Conservation (phyloP, 257 asterid species). For the Solanum medicagineum region DNA sequence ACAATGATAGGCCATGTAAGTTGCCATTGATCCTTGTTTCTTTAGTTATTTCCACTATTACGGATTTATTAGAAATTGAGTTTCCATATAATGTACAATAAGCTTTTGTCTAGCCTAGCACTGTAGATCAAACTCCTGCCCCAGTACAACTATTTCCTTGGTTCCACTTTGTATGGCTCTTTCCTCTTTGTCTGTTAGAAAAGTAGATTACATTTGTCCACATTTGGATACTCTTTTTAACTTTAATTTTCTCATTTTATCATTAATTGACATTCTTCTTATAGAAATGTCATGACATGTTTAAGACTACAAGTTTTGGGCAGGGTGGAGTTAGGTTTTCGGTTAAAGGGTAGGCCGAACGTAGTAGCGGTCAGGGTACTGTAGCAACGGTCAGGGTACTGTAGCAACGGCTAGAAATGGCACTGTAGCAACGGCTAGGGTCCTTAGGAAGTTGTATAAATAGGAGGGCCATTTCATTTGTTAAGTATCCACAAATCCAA, state of each 20-base stretch:
- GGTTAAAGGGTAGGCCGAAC: not conserved
- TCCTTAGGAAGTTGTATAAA: too few species aligned
- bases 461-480: too few species aligned
- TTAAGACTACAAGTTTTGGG: not conserved
- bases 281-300: not conserved
- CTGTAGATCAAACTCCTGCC: not conserved
- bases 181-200: not conserved
- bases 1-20: slow-evolving; percentile 66
- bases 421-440: too few species aligned
- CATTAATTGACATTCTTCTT: not conserved
- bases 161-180: not conserved
- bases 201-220: not conserved
- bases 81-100: not conserved
- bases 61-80: not conserved
- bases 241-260: not conserved
- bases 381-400: too few species aligned
- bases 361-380: too few species aligned
- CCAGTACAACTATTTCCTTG: not conserved
- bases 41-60: not conserved
- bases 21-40: not conserved
- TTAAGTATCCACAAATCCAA: too few species aligned
- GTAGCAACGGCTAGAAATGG: too few species aligned
- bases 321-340: not conserved
- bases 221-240: not conserved
- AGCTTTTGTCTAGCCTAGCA: not conserved